Base-by-base conservation (phyloP, 495 filamentous ascomycete species). In the Lasiosphaeriaceae sp. region DNA sequence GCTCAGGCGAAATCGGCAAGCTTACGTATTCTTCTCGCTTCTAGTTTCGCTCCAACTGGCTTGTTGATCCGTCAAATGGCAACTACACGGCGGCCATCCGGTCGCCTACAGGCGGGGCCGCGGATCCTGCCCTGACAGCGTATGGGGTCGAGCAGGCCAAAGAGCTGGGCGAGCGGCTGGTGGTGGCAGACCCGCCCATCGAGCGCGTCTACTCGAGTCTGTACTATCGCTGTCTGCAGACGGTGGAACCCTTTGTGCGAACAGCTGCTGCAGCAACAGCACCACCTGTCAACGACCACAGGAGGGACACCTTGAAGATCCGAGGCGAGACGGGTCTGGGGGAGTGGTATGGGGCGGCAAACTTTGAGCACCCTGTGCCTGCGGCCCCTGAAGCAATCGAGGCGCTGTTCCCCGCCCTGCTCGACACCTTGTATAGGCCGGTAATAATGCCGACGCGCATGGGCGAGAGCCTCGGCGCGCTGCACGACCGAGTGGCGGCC, bases 141-240 rank as follows among this genome's bases (percentile, higher is more conserved):
- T 83, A 97, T 59, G 94, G 94, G 53, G 87, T 92, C 22, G 78
- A 81, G 12, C 94, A 98, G 73, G 81, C 90, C n/a, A 75, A 84
- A 46, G 85, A 97, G 70, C 82, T 97, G 24, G 89, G 83, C 11
- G 71, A 70, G 3, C 79, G 90, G 46, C 72, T 97, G 22, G 44
- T 70, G n/a, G 68, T 68, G 3, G 65, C 86, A 4, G 68, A 85
- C 21, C 87, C 90, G 11, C 80, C 86, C 34, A 78, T 89, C 50
- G 87, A 92, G 22, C 79, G 83, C 52, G 74, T 97, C 62, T 97
- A 96, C 75, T 86, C 80, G 14, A 90, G 86, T 58, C 90, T 91
- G 14, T 97, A 92, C 66, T 97, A 96, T 71, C 83, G 94, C 52
- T 98, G 94, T 68, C 74, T 97, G 19, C 90, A 97, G 71, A 97